Base-by-base conservation (phyloP, 2,329 filamentous ascomycete species). In the Aspergillus fumigatiaffinis region DNA sequence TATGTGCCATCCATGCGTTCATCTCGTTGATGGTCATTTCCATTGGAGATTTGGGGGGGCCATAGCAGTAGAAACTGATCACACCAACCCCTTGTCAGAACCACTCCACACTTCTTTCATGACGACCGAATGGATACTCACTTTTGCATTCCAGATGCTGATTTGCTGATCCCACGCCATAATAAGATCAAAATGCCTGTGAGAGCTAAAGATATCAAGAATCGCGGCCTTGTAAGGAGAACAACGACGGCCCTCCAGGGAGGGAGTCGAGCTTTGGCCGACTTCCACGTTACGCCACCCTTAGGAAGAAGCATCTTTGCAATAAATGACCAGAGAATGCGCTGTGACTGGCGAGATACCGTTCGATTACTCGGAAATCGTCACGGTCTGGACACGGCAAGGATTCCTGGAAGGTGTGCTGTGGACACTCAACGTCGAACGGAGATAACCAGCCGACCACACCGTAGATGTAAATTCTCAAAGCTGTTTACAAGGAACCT, bases 21-120 rank as follows among this genome's bases (percentile, higher is more conserved):
- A 93, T 88, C 73, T 99, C 94, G 73, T 97, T 97, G 55, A 88
- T 80, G 46, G 89, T 86, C 91, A 99, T 96, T 63, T 94, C 87
- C 87, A 96, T 95, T 53, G 94, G 94, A n/a, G 94, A 86, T 80
- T 95, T 97, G 25, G 89, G 86, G 14, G 94, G 93, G 12, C 94
- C 94, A 84, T 92, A 97, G 80, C 94, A 99, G 78, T 96, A 96
- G 77, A 96, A 97, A 77, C 93, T 97, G 70, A 51, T 50, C 26
- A 8, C 25, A 44, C 46, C 47, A 50, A 47, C 9, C 50, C 32
- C 59, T 48, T 52, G 59, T 62, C 56, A 62, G 55, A 62, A 52
- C 54, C 55, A 60, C 49, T 47, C 26, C 10, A 51, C 44, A 17
- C 41, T 28, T 54, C 38, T 32, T 50, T 49, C 8, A 47, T 25